phyloP scores from a whole-genome alignment of 441 rosid species.

The Gossypium davidsonii region DNA sequence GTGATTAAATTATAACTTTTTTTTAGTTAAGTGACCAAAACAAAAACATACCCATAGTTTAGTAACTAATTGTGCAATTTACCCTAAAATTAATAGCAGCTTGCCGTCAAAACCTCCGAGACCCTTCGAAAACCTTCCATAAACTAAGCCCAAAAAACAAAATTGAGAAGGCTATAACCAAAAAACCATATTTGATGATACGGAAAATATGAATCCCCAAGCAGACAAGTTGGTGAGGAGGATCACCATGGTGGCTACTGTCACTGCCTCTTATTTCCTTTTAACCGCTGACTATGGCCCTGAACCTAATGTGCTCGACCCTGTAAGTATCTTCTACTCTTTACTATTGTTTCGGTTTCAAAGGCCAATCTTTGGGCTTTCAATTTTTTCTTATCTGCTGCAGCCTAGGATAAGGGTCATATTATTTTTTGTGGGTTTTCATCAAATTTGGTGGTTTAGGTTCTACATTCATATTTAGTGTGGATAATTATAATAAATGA shows the following conservation, averaged over 20 bases:
- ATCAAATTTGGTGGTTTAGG: not conserved
- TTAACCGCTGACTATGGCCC: conserved; percentile 87
- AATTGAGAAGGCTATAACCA: too few species aligned
- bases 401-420: not conserved
- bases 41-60: too few species aligned
- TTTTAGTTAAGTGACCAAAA: too few species aligned
- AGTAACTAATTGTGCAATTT: too few species aligned
- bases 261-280: conserved; percentile 74
- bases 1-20: too few species aligned
- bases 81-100: not conserved
- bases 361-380: not conserved
- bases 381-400: not conserved
- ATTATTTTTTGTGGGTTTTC: not conserved
- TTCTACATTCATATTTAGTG: not conserved
- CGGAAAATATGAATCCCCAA: conserved; percentile 41
- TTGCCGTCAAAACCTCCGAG: not conserved
- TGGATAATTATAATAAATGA: not conserved
- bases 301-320: conserved; percentile 73
- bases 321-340: conserved; percentile 32
- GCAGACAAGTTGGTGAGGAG: conserved; percentile 74
- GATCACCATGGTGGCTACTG: conserved; percentile 79
- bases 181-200: not conserved
- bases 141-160: not conserved
- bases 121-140: not conserved
- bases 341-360: not conserved